Conservation (phyloP, 2,329 filamentous ascomycete genomes). For the Canariomyces notabilis region DNA sequence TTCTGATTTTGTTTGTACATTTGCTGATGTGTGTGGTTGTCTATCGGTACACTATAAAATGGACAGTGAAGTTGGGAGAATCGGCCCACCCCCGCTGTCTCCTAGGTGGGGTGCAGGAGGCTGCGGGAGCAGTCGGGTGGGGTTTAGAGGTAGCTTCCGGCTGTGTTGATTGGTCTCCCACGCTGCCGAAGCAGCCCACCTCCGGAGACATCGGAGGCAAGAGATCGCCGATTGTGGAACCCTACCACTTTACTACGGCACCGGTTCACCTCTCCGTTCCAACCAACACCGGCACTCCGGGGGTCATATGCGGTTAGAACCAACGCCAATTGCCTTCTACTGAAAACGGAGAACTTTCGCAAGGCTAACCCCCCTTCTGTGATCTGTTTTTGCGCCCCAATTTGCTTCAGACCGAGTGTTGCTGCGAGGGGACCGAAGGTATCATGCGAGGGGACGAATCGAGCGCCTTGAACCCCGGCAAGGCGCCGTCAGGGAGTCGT, state of each 20-base stretch:
- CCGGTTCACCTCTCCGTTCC: neutral
- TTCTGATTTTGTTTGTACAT: neutral
- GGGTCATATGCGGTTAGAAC: neutral
- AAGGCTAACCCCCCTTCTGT: too few relatives aligned
- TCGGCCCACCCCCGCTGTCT: slow-evolving; percentile 12
- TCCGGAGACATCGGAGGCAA: slow-evolving; percentile 12
- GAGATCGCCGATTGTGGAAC: slow-evolving; percentile 4
- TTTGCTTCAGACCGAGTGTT: too few relatives aligned
- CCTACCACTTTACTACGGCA: neutral
- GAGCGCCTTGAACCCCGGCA: too few relatives aligned
- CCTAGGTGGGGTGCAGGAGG: slow-evolving; percentile 2
- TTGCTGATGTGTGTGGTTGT: neutral
- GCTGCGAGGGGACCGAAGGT: too few relatives aligned
- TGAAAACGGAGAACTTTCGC: too few relatives aligned
- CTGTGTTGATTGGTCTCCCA: slow-evolving; percentile 12
- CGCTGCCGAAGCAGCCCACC: slow-evolving; percentile 2
- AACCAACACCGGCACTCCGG: neutral
- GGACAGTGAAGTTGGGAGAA: too few relatives aligned
- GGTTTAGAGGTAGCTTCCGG: neutral
- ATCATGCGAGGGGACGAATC: too few relatives aligned
- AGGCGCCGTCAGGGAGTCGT: too few relatives aligned
- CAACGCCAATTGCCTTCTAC: too few relatives aligned
- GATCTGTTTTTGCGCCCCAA: too few relatives aligned
- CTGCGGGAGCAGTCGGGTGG: slow-evolving; percentile 5
- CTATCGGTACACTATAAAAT: too few relatives aligned